Evolutionary conservation across 2,329 filamentous ascomycete species (phyloP).

Genomic region (Helminthosporium solani): DNA sequence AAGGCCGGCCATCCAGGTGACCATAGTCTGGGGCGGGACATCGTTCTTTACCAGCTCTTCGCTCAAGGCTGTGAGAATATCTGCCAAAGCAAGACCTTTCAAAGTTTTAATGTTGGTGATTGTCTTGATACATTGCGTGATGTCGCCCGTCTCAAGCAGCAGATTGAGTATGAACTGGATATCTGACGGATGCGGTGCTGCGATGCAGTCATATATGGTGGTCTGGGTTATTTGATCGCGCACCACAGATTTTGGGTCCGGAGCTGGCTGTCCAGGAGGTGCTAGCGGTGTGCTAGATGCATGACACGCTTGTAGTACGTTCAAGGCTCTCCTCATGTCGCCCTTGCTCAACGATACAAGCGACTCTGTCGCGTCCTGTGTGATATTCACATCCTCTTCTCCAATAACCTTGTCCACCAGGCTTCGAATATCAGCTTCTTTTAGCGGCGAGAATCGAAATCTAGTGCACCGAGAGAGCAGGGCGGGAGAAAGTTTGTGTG

Average conservation of each 20-base stretch:
- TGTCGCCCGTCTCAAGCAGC: slow-evolving; percentile 78
- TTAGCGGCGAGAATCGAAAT: slow-evolving; percentile 92
- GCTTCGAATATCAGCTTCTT: slow-evolving; percentile 79
- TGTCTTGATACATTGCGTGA: slow-evolving; percentile 83
- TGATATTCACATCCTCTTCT: slow-evolving; percentile 83
- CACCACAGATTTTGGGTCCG: slow-evolving; percentile 60
- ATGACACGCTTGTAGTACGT: slow-evolving; percentile 94
- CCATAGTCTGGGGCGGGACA: slow-evolving; percentile 81
- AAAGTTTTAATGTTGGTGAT: slow-evolving; percentile 83
- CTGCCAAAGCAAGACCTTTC: slow-evolving; percentile 85
- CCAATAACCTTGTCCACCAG: slow-evolving; percentile 88
- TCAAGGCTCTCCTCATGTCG: slow-evolving; percentile 92
- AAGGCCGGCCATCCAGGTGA: slow-evolving; percentile 86
- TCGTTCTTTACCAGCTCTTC: slow-evolving; percentile 82
- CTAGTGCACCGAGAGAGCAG: slow-evolving; percentile 90
- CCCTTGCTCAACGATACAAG: slow-evolving; percentile 87
- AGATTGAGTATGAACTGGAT: slow-evolving; percentile 82
- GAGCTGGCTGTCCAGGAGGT: slow-evolving; percentile 48
- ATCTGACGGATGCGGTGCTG: slow-evolving; percentile 86
- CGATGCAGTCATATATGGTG: slow-evolving; percentile 95
- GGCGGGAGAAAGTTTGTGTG: slow-evolving; percentile 93
- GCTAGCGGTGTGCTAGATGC: slow-evolving; percentile 73
- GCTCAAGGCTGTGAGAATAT: slow-evolving; percentile 83
- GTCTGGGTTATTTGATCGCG: slow-evolving; percentile 88
- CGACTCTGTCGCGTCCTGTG: slow-evolving; percentile 75